Base-by-base conservation (phyloP, 495 filamentous ascomycete genomes). In the Penicilliopsis zonata region DNA sequence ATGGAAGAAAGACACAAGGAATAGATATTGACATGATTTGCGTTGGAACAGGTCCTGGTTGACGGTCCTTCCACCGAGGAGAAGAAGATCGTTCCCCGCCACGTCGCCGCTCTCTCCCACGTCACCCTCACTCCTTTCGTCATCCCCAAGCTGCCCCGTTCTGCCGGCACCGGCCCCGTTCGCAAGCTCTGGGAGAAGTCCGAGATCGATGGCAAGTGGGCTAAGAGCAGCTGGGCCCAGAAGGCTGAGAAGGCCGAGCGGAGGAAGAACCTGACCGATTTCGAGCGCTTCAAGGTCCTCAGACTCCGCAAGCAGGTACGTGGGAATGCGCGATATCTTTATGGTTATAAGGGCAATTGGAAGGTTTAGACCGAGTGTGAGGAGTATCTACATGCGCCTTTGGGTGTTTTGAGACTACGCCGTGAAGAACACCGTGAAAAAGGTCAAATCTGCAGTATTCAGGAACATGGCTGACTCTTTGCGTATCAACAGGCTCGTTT, bases 201-300 rank as follows among this genome's bases (percentile, higher is more conserved):
- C 36, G 78, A 80, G 53, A 81, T 99, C 46, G 88, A 95, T 51
- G 59, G 68, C 58, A 86, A 92, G 70, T 99, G 85, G 85, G 71
- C 74, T 47, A 74, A 82, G 64, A 83, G 71, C 68, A 68, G 70
- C 57, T 92, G 79, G 75, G 86, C 88, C 44, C 86, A 96, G 85
- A 82, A 79, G 70, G 74, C 80, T 55, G 73, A 74, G 43, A 71
- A 77, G 61, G 69, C 69, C 46, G 74, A 84, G 69, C 85, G 84
- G 71, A 78, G 92, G 69, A 78, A 75, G 64, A 76, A 78, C 47
- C 71, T 99, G 41, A 88, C 74, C 68, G 92, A 99, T 72, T 96
- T 99, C 59, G 92, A 99, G 74, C 79, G 90, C 53, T 99, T 96
- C 83, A 95, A 96, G 78, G 87, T 96, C 46, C 72, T 96, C 74